A percentile compares a stretch with the other conserved stretches of the same genome.
Conservation (phyloP, 1,284 basidiomycete species). For the Volvariella volvacea region DNA sequence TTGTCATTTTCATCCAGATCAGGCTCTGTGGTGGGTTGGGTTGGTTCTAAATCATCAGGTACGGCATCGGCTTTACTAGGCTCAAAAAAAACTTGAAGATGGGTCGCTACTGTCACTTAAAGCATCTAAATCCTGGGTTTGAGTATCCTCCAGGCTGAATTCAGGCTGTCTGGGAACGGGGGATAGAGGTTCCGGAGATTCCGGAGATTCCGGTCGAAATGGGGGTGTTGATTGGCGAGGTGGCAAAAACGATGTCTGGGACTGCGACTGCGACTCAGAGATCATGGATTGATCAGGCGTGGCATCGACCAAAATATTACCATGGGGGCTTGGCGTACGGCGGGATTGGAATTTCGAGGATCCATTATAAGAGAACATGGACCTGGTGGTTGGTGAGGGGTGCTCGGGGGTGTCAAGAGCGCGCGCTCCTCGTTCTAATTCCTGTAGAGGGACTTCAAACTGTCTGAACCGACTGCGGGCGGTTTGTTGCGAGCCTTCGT, state of each 20-base stretch:
- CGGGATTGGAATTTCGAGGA: neutral
- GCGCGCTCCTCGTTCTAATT: slow-evolving; percentile 29
- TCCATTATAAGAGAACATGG: too few species aligned
- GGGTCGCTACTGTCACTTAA: slow-evolving; percentile 19
- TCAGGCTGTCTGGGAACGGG: neutral
- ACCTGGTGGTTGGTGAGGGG: too few species aligned
- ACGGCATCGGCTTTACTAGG: slow-evolving; percentile 17
- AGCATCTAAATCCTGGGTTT: slow-evolving; percentile 9
- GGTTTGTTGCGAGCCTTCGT: slow-evolving; percentile 21
- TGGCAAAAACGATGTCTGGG: slow-evolving; percentile 5
- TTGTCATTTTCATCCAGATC: neutral
- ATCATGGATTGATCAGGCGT: slow-evolving; percentile 36
- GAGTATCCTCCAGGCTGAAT: neutral
- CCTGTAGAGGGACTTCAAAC: slow-evolving; percentile 52
- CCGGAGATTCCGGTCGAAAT: slow-evolving; percentile 2
- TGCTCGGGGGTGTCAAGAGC: neutral
- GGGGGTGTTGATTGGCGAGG: slow-evolving; percentile 4
- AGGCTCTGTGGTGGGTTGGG: slow-evolving; percentile 22
- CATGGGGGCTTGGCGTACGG: slow-evolving; percentile 11
- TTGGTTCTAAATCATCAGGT: slow-evolving; percentile 13
- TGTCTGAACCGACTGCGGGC: slow-evolving; percentile 42
- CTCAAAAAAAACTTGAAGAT: slow-evolving; percentile 21
- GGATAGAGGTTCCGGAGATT: slow-evolving; percentile 1
- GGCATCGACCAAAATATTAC: slow-evolving; percentile 35
- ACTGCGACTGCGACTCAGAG: slow-evolving; percentile 23